A percentile compares a stretch with the other conserved stretches of the same genome.
Conservation (phyloP, 495 filamentous ascomycete genomes). For the Ramalina intermedia region DNA sequence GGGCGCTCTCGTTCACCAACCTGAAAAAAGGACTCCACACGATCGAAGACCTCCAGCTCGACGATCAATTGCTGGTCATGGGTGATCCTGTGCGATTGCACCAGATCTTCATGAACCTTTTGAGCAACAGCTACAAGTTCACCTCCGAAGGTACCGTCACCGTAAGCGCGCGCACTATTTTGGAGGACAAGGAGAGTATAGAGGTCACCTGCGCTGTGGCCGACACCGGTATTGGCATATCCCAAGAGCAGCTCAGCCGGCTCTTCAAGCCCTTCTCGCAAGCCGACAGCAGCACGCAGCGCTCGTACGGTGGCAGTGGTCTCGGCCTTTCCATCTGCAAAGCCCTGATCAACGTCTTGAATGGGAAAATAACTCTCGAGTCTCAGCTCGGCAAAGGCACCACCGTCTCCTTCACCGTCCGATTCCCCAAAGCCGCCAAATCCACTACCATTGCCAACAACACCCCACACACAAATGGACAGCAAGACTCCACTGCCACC, state of each 20-base stretch:
- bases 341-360: conserved; percentile 81
- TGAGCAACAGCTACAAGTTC: conserved; percentile 90
- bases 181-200: conserved; percentile 53
- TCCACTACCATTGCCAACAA: conserved; percentile 17
- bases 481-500: conserved; percentile 38
- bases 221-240: conserved; percentile 84
- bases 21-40: conserved; percentile 62
- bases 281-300: conserved; percentile 71
- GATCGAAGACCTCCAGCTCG: conserved; percentile 51
- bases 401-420: conserved; percentile 71
- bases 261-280: conserved; percentile 87
- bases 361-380: conserved; percentile 69
- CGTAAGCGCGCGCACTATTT: conserved; percentile 54
- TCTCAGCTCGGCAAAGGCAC: conserved; percentile 63
- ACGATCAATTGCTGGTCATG: conserved; percentile 65
- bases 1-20: conserved; percentile 74
- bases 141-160: conserved; percentile 76
- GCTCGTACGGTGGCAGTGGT: conserved; percentile 82
- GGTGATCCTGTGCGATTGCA: conserved; percentile 84
- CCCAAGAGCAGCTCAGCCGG: conserved; percentile 62
- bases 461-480: conserved; percentile 9
- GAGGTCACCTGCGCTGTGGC: conserved; percentile 71
- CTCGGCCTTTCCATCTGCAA: conserved; percentile 90
- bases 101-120: conserved; percentile 84
- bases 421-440: conserved; percentile 63